Evolutionary conservation across 768 basidiomycete species (phyloP).

Genomic region (Boletellus ananas): DNA sequence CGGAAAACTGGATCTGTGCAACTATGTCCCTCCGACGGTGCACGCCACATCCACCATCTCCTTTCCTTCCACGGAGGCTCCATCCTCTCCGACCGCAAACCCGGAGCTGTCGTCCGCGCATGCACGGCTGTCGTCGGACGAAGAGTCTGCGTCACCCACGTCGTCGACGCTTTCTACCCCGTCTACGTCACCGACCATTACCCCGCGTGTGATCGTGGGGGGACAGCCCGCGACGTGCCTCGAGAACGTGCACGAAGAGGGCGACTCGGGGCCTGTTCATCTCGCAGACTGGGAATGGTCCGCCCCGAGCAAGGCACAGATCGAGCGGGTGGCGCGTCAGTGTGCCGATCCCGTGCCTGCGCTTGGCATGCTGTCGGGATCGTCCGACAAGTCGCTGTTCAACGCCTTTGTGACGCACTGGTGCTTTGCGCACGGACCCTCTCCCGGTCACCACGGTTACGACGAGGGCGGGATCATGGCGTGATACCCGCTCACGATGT

Average conservation of each 20-base stretch:
- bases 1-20: constrained; percentile 29
- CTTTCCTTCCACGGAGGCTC: background rate
- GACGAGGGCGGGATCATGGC: constrained; percentile 15
- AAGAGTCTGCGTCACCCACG: constrained; percentile 20
- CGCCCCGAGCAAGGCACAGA: background rate
- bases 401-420: constrained; percentile 62
- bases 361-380: constrained; percentile 23
- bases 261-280: background rate
- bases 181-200: constrained; percentile 15
- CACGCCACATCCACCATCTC: constrained; percentile 1
- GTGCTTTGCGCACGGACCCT: constrained; percentile 58
- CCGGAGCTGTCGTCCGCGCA: too few species aligned
- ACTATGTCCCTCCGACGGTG: constrained; percentile 31
- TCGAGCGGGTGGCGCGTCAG: too few species aligned
- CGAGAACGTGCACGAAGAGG: background rate
- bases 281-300: constrained; percentile 28
- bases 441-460: constrained; percentile 17
- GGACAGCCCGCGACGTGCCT: constrained; percentile 23
- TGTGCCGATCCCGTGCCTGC: background rate
- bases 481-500: too few species aligned
- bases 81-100: background rate
- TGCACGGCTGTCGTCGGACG: background rate
- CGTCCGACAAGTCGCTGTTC: constrained; percentile 31
- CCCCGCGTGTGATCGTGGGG: constrained; percentile 22
- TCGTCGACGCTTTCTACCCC: constrained; percentile 30